Percentiles rank a stretch among this genome's conserved stretches.
phyloP scores from a whole-genome alignment of 108 stramenopile species.

The Aurantiochytrium sp. region DNA sequence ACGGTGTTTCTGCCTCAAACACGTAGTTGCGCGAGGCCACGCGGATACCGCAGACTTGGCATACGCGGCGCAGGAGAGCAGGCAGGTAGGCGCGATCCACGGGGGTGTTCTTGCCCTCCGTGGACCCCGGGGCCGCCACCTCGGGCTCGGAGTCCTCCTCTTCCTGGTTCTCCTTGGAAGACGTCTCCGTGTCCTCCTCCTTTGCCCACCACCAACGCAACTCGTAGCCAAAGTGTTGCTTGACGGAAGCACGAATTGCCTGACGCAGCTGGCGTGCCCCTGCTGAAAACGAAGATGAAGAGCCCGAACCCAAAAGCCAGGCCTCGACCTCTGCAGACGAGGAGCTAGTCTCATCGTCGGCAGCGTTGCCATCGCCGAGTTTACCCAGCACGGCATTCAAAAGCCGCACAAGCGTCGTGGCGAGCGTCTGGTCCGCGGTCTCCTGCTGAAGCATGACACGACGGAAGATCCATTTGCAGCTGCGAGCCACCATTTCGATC shows the following conservation, averaged over 20 bases:
- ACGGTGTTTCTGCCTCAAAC: conserved; percentile 62
- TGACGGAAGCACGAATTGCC: neutral
- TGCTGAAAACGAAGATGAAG: neutral
- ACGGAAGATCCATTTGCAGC: conserved; percentile 60
- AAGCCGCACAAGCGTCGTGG: neutral
- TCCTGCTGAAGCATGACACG: neutral
- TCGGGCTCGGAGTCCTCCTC: conserved; percentile 50
- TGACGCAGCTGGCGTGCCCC: neutral
- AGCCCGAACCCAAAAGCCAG: neutral
- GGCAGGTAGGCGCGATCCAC: neutral
- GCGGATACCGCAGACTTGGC: conserved; percentile 48
- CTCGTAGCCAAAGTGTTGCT: neutral
- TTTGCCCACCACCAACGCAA: neutral
- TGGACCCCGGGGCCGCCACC: conserved; percentile 60
- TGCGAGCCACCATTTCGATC: conserved; percentile 90
- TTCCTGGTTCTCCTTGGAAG: neutral
- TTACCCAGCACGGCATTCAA: neutral
- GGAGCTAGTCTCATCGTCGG: neutral
- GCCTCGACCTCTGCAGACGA: neutral
- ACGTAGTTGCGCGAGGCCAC: conserved; percentile 34
- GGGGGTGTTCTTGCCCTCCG: conserved; percentile 22
- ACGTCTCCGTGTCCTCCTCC: neutral
- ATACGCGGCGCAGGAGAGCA: neutral
- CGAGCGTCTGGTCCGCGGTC: neutral
- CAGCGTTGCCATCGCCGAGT: neutral